These are phyloP conservation scores for Aspergillus sp. DNA, from an alignment of 2,329 filamentous ascomycete genomes.

Conservation along the genomic window DNA sequence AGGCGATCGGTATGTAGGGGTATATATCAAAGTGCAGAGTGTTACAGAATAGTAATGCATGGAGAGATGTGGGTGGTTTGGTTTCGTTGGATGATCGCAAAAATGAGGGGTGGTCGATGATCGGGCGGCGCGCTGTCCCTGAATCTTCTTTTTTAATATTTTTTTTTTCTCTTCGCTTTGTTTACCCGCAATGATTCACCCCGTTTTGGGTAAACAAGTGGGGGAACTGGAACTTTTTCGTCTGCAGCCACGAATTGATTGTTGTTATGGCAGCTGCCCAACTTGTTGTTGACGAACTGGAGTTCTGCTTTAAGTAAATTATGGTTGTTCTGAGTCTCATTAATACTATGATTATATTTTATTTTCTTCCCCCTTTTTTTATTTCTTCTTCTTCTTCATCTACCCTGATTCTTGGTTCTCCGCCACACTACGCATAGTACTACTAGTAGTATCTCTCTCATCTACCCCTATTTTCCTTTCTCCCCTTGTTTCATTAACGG, in stretches of 20 bases:
- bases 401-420: too few species aligned
- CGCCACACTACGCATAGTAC: too few species aligned
- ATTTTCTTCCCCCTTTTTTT: too few species aligned
- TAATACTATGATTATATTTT: too few species aligned
- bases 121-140: conserved; percentile 5
- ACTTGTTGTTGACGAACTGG: not conserved
- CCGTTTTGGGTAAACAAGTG: conserved; percentile 14
- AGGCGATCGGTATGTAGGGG: not conserved
- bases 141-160: conserved; percentile 12
- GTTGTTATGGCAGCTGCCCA: conserved; percentile 13
- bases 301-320: not conserved
- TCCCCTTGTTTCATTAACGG: not conserved
- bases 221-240: not conserved
- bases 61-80: not conserved
- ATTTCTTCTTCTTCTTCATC: too few species aligned
- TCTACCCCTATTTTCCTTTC: not conserved
- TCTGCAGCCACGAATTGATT: conserved; percentile 5
- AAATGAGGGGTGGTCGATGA: conserved; percentile 11
- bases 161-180: conserved; percentile 15
- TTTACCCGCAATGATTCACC: conserved; percentile 18
- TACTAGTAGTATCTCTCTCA: not conserved
- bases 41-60: not conserved
- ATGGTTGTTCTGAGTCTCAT: too few species aligned
- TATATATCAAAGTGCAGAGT: not conserved
- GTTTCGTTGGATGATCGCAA: conserved; percentile 4